These are phyloP conservation scores for Phaffia rhodozyma DNA, from an alignment of 1,284 basidiomycete species.

Conservation along the genomic window DNA sequence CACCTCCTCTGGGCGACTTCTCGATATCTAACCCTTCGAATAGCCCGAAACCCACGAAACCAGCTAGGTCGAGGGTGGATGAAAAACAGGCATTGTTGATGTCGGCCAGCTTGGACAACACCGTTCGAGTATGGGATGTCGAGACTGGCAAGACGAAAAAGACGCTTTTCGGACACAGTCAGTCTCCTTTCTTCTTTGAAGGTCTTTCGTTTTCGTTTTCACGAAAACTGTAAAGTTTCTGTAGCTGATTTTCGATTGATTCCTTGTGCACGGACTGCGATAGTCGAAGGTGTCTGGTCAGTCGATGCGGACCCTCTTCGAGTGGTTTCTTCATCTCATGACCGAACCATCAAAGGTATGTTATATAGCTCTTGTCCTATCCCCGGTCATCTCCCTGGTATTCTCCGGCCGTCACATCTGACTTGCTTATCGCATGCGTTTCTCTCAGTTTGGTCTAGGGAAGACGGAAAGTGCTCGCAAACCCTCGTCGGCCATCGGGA, in stretches of 20 bases:
- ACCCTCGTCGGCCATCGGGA: slow-evolving; percentile 91
- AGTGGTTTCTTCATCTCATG: slow-evolving; percentile 82
- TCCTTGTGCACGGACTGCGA: background rate
- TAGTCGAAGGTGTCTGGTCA: slow-evolving; percentile 84
- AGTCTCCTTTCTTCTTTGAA: background rate
- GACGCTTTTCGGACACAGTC: slow-evolving; percentile 78
- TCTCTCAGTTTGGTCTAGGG: slow-evolving; percentile 70
- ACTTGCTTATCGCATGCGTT: slow-evolving; percentile 14
- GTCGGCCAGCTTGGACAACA: slow-evolving; percentile 88
- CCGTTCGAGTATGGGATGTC: slow-evolving; percentile 92
- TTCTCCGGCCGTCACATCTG: slow-evolving; percentile 20
- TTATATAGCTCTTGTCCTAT: slow-evolving; percentile 14
- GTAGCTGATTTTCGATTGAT: slow-evolving; percentile 31
- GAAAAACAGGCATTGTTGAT: slow-evolving; percentile 56
- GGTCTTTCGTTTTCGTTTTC: background rate
- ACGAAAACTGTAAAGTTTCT: background rate
- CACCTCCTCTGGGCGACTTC: background rate
- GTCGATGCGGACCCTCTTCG: slow-evolving; percentile 86
- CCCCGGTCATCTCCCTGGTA: slow-evolving; percentile 6
- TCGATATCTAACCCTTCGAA: background rate
- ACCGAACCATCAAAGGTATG: slow-evolving; percentile 75
- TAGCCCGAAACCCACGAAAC: slow-evolving; percentile 25
- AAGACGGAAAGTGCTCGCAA: slow-evolving; percentile 73
- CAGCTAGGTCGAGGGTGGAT: slow-evolving; percentile 18
- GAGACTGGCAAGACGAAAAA: slow-evolving; percentile 64